phyloP scores from a whole-genome alignment of 352 stramenopile species.

The Globisporangium yorkense region DNA sequence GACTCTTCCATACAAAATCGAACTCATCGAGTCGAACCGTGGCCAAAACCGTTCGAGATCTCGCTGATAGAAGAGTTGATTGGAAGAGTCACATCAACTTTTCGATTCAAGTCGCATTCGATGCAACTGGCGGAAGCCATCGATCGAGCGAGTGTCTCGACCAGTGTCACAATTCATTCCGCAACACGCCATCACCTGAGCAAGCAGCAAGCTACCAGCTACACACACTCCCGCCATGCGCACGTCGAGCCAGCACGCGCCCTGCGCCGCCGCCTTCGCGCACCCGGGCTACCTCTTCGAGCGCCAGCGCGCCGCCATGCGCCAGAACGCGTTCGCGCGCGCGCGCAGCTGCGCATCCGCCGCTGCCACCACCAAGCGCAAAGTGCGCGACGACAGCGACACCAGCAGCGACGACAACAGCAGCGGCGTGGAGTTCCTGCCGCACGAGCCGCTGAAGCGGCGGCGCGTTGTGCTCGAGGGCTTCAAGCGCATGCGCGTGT shows the following conservation, averaged over 20 bases:
- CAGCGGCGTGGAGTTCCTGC: conserved; percentile 11
- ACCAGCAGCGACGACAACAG: conserved; percentile 1
- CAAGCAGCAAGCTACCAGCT: neutral
- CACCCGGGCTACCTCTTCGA: conserved; percentile 39
- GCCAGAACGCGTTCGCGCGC: conserved; percentile 46
- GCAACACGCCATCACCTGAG: neutral
- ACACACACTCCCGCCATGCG: conserved; percentile 3
- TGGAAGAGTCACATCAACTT: neutral
- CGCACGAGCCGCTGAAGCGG: conserved; percentile 6
- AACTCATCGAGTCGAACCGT: neutral
- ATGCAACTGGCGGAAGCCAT: neutral
- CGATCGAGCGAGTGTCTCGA: too few relatives aligned
- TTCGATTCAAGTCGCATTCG: neutral
- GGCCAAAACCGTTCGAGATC: neutral
- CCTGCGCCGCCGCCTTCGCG: conserved; percentile 35
- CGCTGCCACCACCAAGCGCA: conserved; percentile 32
- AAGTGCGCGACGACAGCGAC: conserved; percentile 10
- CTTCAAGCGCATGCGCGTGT: conserved; percentile 66
- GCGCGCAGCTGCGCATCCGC: conserved; percentile 17
- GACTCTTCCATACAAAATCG: neutral
- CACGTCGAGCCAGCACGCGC: conserved; percentile 7
- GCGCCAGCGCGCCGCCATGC: conserved; percentile 25
- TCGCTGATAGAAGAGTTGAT: neutral
- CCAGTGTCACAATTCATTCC: too few relatives aligned
- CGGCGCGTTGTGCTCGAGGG: conserved; percentile 42